phyloP scores from a whole-genome alignment of 495 filamentous ascomycete species.

The Chaetomium fimeti region DNA sequence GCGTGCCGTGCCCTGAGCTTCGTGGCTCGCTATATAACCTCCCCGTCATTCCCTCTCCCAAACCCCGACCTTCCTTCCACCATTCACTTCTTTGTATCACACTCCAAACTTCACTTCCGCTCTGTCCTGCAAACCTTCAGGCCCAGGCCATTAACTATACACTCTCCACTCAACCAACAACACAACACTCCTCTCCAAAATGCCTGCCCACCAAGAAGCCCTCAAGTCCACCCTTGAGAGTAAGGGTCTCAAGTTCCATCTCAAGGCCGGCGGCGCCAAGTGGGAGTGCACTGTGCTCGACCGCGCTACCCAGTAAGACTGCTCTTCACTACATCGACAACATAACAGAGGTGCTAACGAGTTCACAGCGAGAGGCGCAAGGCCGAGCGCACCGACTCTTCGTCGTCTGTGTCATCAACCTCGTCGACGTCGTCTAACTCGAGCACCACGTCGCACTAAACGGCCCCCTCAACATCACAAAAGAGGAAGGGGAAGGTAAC shows the following conservation, averaged over 20 bases:
- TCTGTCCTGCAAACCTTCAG: neutral
- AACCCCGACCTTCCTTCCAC: neutral
- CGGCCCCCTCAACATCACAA: neutral
- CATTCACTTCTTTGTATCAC: neutral
- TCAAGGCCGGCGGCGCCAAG: constrained; percentile 40
- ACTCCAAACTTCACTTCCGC: neutral
- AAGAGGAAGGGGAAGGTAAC: neutral
- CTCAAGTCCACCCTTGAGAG: constrained; percentile 38
- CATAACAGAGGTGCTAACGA: constrained; percentile 13
- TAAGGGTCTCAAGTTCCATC: constrained; percentile 44
- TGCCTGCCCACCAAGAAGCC: constrained; percentile 18
- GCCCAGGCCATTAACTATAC: neutral
- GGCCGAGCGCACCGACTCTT: constrained; percentile 21
- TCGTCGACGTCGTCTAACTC: constrained; percentile 34
- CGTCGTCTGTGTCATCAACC: constrained; percentile 32
- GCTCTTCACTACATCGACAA: neutral
- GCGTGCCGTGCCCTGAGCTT: neutral
- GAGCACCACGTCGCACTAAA: constrained; percentile 31
- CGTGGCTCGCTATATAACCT: constrained; percentile 11
- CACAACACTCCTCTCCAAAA: constrained; percentile 14
- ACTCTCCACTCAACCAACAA: constrained; percentile 8
- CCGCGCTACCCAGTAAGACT: constrained; percentile 44
- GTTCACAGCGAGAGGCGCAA: constrained; percentile 40
- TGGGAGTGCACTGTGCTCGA: constrained; percentile 46
- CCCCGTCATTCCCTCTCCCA: neutral